Percentiles rank a stretch among this genome's conserved stretches.
phyloP scores from a whole-genome alignment of 257 asterid genomes.

The Fraxinus americana region DNA sequence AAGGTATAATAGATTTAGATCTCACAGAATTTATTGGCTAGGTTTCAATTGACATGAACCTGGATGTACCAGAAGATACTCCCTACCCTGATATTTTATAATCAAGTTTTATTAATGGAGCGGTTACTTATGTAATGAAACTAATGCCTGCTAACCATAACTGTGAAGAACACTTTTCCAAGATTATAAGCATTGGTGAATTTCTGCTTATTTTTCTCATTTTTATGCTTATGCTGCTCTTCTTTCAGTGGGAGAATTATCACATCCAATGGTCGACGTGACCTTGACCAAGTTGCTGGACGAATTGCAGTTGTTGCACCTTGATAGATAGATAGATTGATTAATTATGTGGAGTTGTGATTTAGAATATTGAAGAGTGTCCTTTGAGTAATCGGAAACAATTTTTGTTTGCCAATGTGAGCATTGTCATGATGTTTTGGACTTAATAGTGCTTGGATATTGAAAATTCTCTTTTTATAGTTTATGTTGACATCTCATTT shows the following conservation, averaged over 20 bases:
- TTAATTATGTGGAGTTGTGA: conserved; percentile 5
- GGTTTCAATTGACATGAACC: neutral
- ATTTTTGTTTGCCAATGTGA: conserved; percentile 23
- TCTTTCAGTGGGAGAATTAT: conserved; percentile 74
- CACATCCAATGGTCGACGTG: conserved; percentile 82
- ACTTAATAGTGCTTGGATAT: conserved; percentile 26
- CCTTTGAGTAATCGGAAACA: conserved; percentile 17
- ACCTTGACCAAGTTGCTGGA: conserved; percentile 92
- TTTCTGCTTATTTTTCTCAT: neutral
- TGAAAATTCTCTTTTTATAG: conserved; percentile 5
- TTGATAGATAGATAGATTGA: conserved; percentile 21
- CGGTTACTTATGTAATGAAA: neutral
- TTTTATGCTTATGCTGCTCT: too few relatives aligned
- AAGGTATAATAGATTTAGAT: neutral
- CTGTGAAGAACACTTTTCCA: neutral
- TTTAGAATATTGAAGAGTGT: conserved; percentile 23
- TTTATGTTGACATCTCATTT: neutral
- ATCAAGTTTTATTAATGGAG: too few relatives aligned
- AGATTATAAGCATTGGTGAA: neutral
- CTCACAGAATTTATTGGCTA: neutral
- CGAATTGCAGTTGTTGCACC: conserved; percentile 60
- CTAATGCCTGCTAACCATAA: neutral
- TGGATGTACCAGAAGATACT: neutral
- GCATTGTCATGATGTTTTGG: conserved; percentile 19
- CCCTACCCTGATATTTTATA: neutral